Conservation (phyloP, 2,329 filamentous ascomycete genomes). For the Fusarium fujikuroi region DNA sequence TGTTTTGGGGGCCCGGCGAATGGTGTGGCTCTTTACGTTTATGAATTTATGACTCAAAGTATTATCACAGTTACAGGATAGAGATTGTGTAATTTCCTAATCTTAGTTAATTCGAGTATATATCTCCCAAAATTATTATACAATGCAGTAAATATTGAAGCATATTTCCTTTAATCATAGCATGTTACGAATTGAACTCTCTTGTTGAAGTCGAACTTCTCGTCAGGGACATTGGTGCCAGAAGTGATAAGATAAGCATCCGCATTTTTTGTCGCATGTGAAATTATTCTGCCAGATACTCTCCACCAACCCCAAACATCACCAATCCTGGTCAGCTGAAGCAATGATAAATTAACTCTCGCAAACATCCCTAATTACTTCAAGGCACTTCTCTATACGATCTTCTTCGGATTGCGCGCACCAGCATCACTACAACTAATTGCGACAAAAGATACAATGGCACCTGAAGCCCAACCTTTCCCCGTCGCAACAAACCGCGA, state of each 20-base stretch:
- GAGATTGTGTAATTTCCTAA: constrained; percentile 34
- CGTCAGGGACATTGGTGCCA: not conserved
- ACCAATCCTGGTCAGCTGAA: not conserved
- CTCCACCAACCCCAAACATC: constrained; percentile 33
- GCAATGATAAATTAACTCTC: not conserved
- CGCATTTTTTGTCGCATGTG: constrained; percentile 35
- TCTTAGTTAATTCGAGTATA: constrained; percentile 32
- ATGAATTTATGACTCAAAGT: constrained; percentile 41
- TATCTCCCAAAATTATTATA: constrained; percentile 1
- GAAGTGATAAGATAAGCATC: constrained; percentile 40
- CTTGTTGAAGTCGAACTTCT: not conserved
- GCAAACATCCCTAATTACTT: too few relatives aligned
- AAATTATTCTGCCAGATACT: constrained; percentile 36
- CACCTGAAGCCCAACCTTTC: constrained; percentile 42
- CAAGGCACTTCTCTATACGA: too few relatives aligned
- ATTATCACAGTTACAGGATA: constrained; percentile 14
- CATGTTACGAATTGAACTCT: not conserved
- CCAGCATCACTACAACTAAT: not conserved
- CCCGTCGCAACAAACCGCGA: constrained; percentile 53
- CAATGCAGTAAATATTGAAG: not conserved
- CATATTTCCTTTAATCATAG: not conserved
- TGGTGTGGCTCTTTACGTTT: constrained; percentile 25
- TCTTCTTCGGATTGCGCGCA: not conserved
- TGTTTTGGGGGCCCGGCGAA: constrained; percentile 5
- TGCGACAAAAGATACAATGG: constrained; percentile 22